Evolutionary conservation across 306 rosid species (phyloP).

Genomic region (Clitoria ternatea): DNA sequence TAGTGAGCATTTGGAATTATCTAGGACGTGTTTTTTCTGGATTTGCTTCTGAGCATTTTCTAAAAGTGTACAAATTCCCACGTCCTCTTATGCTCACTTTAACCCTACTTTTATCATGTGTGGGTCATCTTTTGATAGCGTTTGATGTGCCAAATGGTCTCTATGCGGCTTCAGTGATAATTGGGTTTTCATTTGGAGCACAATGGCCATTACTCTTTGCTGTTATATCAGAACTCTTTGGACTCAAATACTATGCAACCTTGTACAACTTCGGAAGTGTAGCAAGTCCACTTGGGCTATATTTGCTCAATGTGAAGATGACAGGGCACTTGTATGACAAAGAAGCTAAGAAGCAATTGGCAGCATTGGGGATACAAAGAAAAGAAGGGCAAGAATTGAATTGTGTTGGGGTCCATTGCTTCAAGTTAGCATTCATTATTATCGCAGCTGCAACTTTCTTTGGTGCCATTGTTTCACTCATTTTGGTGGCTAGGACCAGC

Average conservation of each 20-base stretch:
- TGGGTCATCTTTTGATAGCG: slow-evolving; percentile 53
- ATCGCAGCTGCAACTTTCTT: slow-evolving; percentile 38
- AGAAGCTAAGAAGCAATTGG: slow-evolving; percentile 35
- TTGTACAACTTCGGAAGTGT: slow-evolving; percentile 67
- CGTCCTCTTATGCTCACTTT: slow-evolving; percentile 50
- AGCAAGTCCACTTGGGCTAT: slow-evolving; percentile 65
- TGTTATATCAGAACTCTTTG: slow-evolving; percentile 76
- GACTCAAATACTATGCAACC: slow-evolving; percentile 74
- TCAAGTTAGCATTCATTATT: slow-evolving; percentile 36
- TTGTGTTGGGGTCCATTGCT: slow-evolving; percentile 38
- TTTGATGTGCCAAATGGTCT: slow-evolving; percentile 41
- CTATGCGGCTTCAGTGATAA: slow-evolving; percentile 53
- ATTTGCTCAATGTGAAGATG: slow-evolving; percentile 37
- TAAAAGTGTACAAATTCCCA: slow-evolving; percentile 37
- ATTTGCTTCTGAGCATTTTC: slow-evolving; percentile 41
- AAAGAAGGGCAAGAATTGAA: slow-evolving; percentile 29
- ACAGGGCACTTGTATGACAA: slow-evolving; percentile 48
- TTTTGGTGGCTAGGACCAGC: slow-evolving; percentile 51
- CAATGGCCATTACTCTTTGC: slow-evolving; percentile 82
- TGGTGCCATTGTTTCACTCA: slow-evolving; percentile 37
- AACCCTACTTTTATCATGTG: slow-evolving; percentile 39
- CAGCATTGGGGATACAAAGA: slow-evolving; percentile 22
- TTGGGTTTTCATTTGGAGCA: slow-evolving; percentile 78
- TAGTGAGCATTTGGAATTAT: slow-evolving; percentile 62
- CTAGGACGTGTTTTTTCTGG: slow-evolving; percentile 52